Percentiles rank a stretch among this genome's conserved stretches.
Evolutionary conservation across 345 rosid genomes (phyloP).

Genomic region (Ceriops tagal): DNA sequence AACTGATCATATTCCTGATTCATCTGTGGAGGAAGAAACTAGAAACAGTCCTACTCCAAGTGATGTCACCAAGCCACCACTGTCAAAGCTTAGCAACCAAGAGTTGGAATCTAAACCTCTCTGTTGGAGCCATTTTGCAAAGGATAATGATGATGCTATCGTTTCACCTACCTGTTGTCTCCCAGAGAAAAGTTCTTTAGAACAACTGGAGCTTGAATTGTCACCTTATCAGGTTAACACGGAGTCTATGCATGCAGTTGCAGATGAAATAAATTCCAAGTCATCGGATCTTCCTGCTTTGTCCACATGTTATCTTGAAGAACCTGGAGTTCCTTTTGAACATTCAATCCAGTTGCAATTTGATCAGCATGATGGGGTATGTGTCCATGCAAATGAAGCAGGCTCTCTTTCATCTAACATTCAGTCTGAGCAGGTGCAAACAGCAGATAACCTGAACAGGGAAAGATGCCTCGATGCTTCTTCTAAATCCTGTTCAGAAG

Average conservation of each 20-base stretch:
- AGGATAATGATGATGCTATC: constrained; percentile 25
- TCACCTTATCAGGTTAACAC: constrained; percentile 1
- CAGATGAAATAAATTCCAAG: constrained; percentile 28
- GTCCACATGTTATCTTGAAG: background rate
- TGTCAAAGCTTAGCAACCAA: constrained; percentile 28
- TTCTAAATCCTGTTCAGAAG: constrained; percentile 13
- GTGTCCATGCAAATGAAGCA: constrained; percentile 30
- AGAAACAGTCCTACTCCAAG: constrained; percentile 2
- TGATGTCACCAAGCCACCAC: constrained; percentile 16
- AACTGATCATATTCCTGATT: constrained; percentile 14
- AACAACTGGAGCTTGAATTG: constrained; percentile 8
- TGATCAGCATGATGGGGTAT: background rate
- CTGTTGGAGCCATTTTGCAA: constrained; percentile 22
- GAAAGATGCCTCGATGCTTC: constrained; percentile 21
- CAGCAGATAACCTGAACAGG: constrained; percentile 15
- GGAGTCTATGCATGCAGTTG: background rate
- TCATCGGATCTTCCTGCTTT: constrained; percentile 14
- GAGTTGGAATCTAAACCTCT: constrained; percentile 34
- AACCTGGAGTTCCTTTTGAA: background rate
- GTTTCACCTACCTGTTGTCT: constrained; percentile 24
- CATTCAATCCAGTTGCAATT: background rate
- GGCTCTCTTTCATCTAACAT: constrained; percentile 22
- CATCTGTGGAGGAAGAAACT: constrained; percentile 15
- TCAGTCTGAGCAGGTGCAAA: constrained; percentile 17
- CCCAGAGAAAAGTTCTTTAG: constrained; percentile 30